These are phyloP conservation scores for Vitellaria paradoxa DNA, from an alignment of 179 eudicot species.

Conservation along the genomic window DNA sequence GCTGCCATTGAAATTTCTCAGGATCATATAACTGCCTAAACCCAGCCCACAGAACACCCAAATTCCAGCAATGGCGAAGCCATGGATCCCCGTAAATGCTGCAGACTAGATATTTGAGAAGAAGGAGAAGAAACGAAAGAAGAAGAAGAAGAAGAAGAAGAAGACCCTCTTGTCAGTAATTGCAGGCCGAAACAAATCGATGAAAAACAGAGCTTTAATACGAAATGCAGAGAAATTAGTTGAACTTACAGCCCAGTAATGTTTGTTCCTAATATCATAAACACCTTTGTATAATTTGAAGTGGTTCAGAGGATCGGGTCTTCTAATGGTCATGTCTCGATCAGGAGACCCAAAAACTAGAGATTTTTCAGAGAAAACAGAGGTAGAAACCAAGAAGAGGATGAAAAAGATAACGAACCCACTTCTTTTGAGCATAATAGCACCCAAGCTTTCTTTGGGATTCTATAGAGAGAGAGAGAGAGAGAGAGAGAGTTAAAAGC, in stretches of 20 bases:
- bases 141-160: neutral
- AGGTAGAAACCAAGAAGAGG: slow-evolving; percentile 34
- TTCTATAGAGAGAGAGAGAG: neutral
- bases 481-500: neutral
- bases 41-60: slow-evolving; percentile 62
- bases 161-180: too few relatives aligned
- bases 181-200: neutral
- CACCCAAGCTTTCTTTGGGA: neutral
- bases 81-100: slow-evolving; percentile 74
- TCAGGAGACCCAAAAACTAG: slow-evolving; percentile 24
- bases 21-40: slow-evolving; percentile 38
- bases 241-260: slow-evolving; percentile 84
- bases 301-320: slow-evolving; percentile 53
- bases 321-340: slow-evolving; percentile 19
- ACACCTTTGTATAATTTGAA: slow-evolving; percentile 47
- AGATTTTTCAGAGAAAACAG: slow-evolving; percentile 23
- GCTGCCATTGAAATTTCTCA: slow-evolving; percentile 20
- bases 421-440: slow-evolving; percentile 28
- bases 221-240: slow-evolving; percentile 18
- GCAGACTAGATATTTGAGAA: slow-evolving; percentile 53
- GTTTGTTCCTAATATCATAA: slow-evolving; percentile 51
- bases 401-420: slow-evolving; percentile 15
- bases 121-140: too few relatives aligned
- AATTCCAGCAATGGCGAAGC: slow-evolving; percentile 58
- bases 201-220: slow-evolving; percentile 25